Conservation (phyloP, 768 basidiomycete species). For the Mycena crocata region DNA sequence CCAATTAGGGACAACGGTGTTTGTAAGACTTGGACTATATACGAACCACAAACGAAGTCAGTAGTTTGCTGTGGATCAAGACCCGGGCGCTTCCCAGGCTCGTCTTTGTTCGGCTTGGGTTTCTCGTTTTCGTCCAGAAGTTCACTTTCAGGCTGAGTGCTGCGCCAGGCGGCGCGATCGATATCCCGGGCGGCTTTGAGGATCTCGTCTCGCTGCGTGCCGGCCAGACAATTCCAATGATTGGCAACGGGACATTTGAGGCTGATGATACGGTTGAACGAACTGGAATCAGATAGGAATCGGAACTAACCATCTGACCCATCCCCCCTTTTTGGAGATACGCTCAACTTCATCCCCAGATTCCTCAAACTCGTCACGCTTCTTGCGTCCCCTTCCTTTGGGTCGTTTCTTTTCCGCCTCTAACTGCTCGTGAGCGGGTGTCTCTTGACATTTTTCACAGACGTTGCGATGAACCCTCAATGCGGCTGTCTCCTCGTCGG, state of each 20-base stretch:
- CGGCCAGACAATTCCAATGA: slow-evolving; percentile 82
- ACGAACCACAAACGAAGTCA: slow-evolving; percentile 78
- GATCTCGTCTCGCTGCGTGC: slow-evolving; percentile 77
- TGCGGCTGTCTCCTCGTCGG: slow-evolving; percentile 67
- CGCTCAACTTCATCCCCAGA: slow-evolving; percentile 66
- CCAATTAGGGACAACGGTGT: no score
- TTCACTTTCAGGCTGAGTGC: slow-evolving; percentile 37
- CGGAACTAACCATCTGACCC: slow-evolving; percentile 80
- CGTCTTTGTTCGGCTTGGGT: slow-evolving; percentile 35
- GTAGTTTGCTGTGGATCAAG: slow-evolving; percentile 71
- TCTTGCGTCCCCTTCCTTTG: slow-evolving; percentile 54
- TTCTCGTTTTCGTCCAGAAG: slow-evolving; percentile 38
- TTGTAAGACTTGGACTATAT: not conserved
- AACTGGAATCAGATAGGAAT: not conserved
- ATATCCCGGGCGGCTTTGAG: slow-evolving; percentile 69
- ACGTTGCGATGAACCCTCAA: slow-evolving; percentile 69
- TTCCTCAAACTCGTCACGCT: slow-evolving; percentile 64
- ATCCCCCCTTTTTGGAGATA: slow-evolving; percentile 72
- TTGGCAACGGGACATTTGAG: slow-evolving; percentile 81
- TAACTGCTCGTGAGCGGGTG: slow-evolving; percentile 68
- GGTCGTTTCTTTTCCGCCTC: slow-evolving; percentile 49
- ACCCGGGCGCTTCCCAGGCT: slow-evolving; percentile 57
- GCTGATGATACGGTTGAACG: slow-evolving; percentile 51
- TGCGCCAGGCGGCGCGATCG: slow-evolving; percentile 57
- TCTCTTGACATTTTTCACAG: slow-evolving; percentile 79